Conservation (phyloP, 768 basidiomycete genomes). For the Phaeotremella skinneri region DNA sequence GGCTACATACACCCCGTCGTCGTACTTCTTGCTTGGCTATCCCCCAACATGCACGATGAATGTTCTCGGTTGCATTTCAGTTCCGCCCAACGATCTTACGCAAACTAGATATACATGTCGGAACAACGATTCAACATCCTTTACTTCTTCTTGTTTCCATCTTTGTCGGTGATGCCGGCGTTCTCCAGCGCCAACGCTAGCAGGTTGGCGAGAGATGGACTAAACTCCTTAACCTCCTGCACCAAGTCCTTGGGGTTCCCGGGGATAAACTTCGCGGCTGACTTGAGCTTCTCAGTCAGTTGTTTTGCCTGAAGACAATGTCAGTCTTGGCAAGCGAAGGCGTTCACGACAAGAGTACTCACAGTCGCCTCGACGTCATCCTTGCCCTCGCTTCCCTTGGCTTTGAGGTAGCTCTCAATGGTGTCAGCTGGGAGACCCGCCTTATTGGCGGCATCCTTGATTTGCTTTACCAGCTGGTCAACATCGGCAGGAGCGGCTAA, state of each 20-base stretch:
- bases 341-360: too few species aligned
- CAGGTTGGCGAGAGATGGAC: slow-evolving; percentile 39
- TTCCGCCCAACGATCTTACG: neutral
- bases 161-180: slow-evolving; percentile 35
- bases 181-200: slow-evolving; percentile 39
- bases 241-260: slow-evolving; percentile 42
- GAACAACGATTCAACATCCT: neutral
- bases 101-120: neutral
- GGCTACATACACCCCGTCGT: too few species aligned
- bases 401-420: slow-evolving; percentile 43
- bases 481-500: slow-evolving; percentile 48
- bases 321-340: too few species aligned
- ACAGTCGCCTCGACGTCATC: slow-evolving; percentile 41
- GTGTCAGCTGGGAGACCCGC: slow-evolving; percentile 48
- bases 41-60: neutral
- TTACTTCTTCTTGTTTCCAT: slow-evolving; percentile 38
- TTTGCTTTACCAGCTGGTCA: slow-evolving; percentile 45
- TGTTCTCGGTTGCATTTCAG: neutral
- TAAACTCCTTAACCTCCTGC: slow-evolving; percentile 40
- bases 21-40: neutral
- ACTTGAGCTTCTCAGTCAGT: slow-evolving; percentile 31
- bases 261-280: slow-evolving; percentile 34
- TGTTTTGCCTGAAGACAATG: slow-evolving; percentile 33
- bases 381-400: slow-evolving; percentile 46
- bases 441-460: slow-evolving; percentile 48